Conservation (phyloP, 2,329 filamentous ascomycete species). For the Trichoderma semiorbis region DNA sequence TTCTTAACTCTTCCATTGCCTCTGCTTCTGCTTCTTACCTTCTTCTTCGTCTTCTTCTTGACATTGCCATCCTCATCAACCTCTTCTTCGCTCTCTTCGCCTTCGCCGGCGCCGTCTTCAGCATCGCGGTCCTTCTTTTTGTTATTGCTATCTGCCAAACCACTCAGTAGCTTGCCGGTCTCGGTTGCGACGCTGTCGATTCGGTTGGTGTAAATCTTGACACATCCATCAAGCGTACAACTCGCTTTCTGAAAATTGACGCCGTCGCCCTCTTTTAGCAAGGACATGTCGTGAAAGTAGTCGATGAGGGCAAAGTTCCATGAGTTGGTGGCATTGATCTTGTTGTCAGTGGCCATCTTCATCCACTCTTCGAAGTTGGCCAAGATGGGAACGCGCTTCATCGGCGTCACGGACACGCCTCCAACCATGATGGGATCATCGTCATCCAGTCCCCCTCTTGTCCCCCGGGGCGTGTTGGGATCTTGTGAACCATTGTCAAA, state of each 20-base stretch:
- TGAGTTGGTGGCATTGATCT: conserved; percentile 96
- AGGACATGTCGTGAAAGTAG: conserved; percentile 98
- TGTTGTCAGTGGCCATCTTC: conserved; percentile 99
- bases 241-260: conserved; percentile 99
- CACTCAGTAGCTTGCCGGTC: conserved; percentile 90
- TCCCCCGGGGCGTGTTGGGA: conserved; percentile 49
- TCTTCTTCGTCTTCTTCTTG: conserved; percentile 67
- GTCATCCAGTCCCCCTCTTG: conserved; percentile 42
- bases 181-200: conserved; percentile 98
- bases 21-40: conserved; percentile 45
- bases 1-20: not conserved
- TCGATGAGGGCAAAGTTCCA: conserved; percentile 99
- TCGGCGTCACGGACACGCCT: conserved; percentile 79
- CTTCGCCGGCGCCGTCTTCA: conserved; percentile 65
- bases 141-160: conserved; percentile 81
- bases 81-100: conserved; percentile 60
- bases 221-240: conserved; percentile 94
- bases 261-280: conserved; percentile 91
- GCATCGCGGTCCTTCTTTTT: conserved; percentile 67
- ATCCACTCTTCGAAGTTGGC: conserved; percentile 99
- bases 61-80: conserved; percentile 61
- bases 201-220: conserved; percentile 98
- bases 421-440: conserved; percentile 63
- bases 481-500: conserved; percentile 54
- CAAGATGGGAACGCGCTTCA: conserved; percentile 92